Conservation (phyloP, 2,329 filamentous ascomycete species). For the Cytospora piceae region DNA sequence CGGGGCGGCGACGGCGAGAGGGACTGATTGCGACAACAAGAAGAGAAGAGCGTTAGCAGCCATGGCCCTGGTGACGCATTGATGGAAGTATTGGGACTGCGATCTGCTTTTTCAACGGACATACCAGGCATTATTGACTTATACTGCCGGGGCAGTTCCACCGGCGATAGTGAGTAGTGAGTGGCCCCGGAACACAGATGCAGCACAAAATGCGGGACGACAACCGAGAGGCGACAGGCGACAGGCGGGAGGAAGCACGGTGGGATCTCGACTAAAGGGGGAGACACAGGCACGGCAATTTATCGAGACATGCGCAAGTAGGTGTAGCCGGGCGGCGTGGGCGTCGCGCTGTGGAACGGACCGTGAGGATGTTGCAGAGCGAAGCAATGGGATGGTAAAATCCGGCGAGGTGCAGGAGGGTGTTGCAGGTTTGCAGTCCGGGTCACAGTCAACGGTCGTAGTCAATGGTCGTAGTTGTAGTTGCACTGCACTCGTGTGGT, state of each 20-base stretch:
- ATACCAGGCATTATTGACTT: constrained; percentile 27
- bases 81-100: neutral
- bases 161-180: neutral
- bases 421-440: neutral
- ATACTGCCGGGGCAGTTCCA: constrained; percentile 1
- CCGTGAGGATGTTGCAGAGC: neutral
- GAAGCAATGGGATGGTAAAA: neutral
- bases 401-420: constrained; percentile 8
- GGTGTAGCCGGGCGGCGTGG: neutral
- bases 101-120: neutral
- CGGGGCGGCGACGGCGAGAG: constrained; percentile 59
- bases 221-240: neutral
- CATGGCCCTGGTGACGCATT: constrained; percentile 3
- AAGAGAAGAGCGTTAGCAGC: constrained; percentile 25
- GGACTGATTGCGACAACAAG: constrained; percentile 44
- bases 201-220: neutral
- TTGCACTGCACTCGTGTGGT: neutral
- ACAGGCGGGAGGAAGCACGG: neutral
- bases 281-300: neutral
- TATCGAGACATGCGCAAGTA: neutral
- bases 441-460: neutral
- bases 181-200: neutral
- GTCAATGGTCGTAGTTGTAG: neutral
- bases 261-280: neutral
- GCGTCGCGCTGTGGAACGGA: neutral